Evolutionary conservation across 495 filamentous ascomycete species (phyloP), one percentile per base, ranked within the genome.

Genomic region (Penicillium maclennaniae): DNA sequence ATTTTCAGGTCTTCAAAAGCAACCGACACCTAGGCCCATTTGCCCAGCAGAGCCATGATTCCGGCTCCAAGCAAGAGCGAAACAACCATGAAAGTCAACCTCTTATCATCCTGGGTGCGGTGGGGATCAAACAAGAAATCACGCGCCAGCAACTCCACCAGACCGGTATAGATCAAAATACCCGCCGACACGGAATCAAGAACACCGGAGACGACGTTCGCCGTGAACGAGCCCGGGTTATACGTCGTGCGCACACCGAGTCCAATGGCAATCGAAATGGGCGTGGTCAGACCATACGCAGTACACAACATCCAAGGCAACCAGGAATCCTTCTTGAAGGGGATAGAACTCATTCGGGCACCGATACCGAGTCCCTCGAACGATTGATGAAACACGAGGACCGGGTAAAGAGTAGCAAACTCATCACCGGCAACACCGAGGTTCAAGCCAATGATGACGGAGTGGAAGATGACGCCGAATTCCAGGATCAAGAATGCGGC

Each of bases 381-480:
- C 0, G 60, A 63, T 23, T 66, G 63, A 16, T 66, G 63, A 50
- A 66, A 89, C 43, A 82, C 79, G 7, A 89, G 73, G 10, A 89
- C 86, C 31, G 85, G 72, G 60, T 86, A 87, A 14, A 89, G 76
- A 3, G 86, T 76, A 19, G 67, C 73, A 65, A 89, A 87, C 43
- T 87, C 80, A 0, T 72, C 54, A 23, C 83, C 83, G 0, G 81
- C 68, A 12, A 87, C 84, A 10, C 82, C 84, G 6, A 89, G 82
- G 3, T 83, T 87, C 1, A 89, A 74, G 14, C 86, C 86, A 40
- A 89, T 85, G 65, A 89, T 86, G 42, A 89, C 77, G 47, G 82
- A 86, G 67, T 89, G 86, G 61, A 89, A 87, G 43, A 89, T 77
- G 49, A 89, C 79, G 20, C 86, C 86, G 56, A 87, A 88, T 58